phyloP scores from a whole-genome alignment of 2,329 filamentous ascomycete genomes.

The Pseudogymnoascus sp. region DNA sequence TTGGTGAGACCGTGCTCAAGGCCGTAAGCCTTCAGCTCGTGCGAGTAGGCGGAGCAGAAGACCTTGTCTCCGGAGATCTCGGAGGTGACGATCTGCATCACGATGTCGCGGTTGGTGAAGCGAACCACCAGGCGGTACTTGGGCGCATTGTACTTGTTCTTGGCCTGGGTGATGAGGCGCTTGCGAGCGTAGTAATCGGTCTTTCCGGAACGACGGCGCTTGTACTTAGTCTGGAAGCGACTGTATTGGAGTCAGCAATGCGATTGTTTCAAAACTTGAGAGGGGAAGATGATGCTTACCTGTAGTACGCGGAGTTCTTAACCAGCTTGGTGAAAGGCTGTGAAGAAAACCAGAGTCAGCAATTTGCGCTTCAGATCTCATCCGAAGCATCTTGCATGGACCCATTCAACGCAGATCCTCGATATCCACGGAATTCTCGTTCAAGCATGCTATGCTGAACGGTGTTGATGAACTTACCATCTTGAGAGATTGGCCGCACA shows the following conservation, averaged over 20 bases:
- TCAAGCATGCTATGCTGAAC: constrained; percentile 14
- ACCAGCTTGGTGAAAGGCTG: constrained; percentile 89
- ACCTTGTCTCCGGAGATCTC: constrained; percentile 98
- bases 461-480: constrained; percentile 54
- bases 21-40: constrained; percentile 97
- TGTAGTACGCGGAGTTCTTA: constrained; percentile 99
- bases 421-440: constrained; percentile 17
- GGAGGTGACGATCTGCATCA: constrained; percentile 92
- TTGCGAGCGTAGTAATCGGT: constrained; percentile 99
- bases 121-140: constrained; percentile 99
- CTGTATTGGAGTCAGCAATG: constrained; percentile 40
- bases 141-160: constrained; percentile 99
- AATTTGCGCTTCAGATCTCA: constrained; percentile 96
- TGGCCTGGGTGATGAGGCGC: constrained; percentile 98
- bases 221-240: constrained; percentile 99
- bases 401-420: constrained; percentile 42
- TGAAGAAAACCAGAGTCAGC: constrained; percentile 75
- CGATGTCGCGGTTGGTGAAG: constrained; percentile 99
- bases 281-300: constrained; percentile 50
- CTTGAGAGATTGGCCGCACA: constrained; percentile 42
- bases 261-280: constrained; percentile 22
- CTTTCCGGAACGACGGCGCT: constrained; percentile 91
- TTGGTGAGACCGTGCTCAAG: constrained; percentile 99
- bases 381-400: constrained; percentile 99
- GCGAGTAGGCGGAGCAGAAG: constrained; percentile 82